phyloP scores from a whole-genome alignment of 192 early-diverging fungal genomes.

The Allomyces javanicus region DNA sequence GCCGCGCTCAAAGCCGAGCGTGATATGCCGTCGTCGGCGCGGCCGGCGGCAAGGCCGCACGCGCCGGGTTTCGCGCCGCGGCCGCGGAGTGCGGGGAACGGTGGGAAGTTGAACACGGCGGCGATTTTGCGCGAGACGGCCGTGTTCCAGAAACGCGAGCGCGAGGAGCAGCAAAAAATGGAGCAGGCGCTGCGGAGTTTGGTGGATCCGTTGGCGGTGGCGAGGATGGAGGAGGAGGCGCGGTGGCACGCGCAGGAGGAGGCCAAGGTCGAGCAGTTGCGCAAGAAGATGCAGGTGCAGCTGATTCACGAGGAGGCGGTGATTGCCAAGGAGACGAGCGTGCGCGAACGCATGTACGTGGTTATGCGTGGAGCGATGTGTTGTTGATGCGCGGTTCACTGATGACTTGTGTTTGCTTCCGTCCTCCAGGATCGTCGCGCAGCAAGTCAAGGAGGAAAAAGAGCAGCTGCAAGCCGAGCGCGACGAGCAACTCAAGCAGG shows the following conservation, averaged over 20 bases:
- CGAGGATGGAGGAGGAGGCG: neutral
- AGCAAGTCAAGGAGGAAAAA: neutral
- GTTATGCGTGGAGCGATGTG: too few relatives aligned
- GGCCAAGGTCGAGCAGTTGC: neutral
- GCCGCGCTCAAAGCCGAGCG: neutral
- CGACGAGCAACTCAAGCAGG: neutral
- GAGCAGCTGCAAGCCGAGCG: neutral
- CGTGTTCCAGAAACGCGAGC: neutral
- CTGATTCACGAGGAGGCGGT: neutral
- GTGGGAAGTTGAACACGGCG: neutral
- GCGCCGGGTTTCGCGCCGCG: neutral
- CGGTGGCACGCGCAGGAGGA: neutral
- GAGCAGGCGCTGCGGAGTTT: neutral
- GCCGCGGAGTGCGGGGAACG: neutral
- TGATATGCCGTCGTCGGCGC: neutral
- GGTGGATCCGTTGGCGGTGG: neutral
- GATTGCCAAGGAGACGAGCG: neutral
- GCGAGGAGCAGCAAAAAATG: neutral
- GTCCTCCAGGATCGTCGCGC: neutral
- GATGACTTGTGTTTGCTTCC: neutral
- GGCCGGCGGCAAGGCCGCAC: neutral
- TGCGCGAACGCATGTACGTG: neutral
- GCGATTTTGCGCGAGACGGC: neutral
- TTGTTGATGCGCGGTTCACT: neutral
- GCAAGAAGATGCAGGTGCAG: neutral